Evolutionary conservation across 768 basidiomycete genomes (phyloP), one percentile per base, ranked within the genome.

Genomic region (Auricularia heimuer): DNA sequence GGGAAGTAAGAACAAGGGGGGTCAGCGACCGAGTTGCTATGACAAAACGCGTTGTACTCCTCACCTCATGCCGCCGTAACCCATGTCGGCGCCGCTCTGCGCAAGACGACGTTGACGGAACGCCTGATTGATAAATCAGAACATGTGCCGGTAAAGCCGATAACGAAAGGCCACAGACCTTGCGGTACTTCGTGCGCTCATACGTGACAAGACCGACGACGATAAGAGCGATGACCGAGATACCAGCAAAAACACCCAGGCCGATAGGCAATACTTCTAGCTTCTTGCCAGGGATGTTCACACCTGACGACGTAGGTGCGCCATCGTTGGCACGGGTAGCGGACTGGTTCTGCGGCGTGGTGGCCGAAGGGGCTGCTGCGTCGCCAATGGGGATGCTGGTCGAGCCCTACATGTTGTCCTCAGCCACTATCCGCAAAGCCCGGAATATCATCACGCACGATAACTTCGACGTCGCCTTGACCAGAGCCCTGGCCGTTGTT

Each of bases 151-250:
- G 29, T 62, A 8, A 39, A 34, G 33, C 42, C 16, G 29, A 14
- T 16, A 18, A 64, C 24, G 34, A 33, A 21, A 3, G 33, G 58
- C 18, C 62, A 77, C 82, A 64, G 66, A 90, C 91, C 81, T 85
- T 89, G 78, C 91, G 87, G 72, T 92, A 92, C 75, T 88, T 89
- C 33, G 90, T 85, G 60, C 94, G 84, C 79, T 95, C 92, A 71
- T 87, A 92, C 4, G 91, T 92, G 68, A 94, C 92, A 73, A 92
- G 77, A 62, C 83, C 87, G 65, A 95, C 89, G 29, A 90, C 85
- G 67, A 89, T 85, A 69, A 96, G 73, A 18, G 88, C 89, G 69
- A 94, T 87, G 7, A 88, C 88, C 36, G 90, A 90, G 66, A 96
- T 87, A 67, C 91, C 92, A 58, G 87, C 90, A 71, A 90, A 93